These are phyloP conservation scores for Colletotrichum gloeosporioides DNA, from an alignment of 2,329 filamentous ascomycete species.

Conservation along the genomic window DNA sequence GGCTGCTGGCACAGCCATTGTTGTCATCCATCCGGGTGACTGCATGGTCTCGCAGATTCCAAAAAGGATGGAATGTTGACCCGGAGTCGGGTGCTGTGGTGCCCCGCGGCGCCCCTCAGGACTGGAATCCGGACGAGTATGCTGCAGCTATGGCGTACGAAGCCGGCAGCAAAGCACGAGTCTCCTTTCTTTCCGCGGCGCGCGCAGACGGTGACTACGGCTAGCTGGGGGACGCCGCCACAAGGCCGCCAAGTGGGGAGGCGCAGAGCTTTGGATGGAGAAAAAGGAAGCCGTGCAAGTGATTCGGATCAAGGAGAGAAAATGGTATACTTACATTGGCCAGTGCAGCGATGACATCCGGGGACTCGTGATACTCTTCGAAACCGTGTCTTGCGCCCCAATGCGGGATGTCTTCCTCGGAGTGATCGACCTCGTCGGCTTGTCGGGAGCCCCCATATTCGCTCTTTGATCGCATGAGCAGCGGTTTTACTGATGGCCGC, in stretches of 20 bases:
- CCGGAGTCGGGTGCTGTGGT: background rate
- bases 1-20: background rate
- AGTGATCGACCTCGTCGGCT: slow-evolving; percentile 42
- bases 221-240: background rate
- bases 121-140: background rate
- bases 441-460: slow-evolving; percentile 52
- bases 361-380: slow-evolving; percentile 89
- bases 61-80: background rate
- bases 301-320: background rate
- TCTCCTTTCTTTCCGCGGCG: background rate
- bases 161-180: background rate
- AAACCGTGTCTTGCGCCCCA: slow-evolving; percentile 82
- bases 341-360: slow-evolving; percentile 85
- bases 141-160: background rate
- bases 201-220: background rate
- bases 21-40: background rate
- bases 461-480: slow-evolving; percentile 62
- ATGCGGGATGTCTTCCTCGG: slow-evolving; percentile 53
- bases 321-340: slow-evolving; percentile 68
- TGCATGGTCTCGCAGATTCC: background rate
- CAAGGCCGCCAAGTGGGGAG: background rate
- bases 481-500: slow-evolving; percentile 49
- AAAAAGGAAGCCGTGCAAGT: background rate
- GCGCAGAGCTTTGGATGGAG: background rate
- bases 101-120: background rate